Evolutionary conservation across 208 protist genomes (phyloP), one percentile per base, ranked within the genome.

Genomic region (Trypanosoma melophagium): DNA sequence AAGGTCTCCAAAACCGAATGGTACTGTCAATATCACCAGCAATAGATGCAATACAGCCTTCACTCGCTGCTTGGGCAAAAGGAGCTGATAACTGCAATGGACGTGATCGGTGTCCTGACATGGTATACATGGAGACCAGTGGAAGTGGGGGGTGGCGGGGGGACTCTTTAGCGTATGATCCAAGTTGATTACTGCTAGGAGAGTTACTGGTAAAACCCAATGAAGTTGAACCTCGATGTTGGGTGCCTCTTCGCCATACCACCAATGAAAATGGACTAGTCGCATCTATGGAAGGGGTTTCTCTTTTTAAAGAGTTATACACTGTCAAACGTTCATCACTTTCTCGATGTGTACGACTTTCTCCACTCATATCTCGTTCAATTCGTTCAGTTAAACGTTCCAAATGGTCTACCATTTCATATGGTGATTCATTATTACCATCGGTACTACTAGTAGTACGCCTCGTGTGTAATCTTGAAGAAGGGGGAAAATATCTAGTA

Each of bases 1-100:
- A 94, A 47, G 86, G 76, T 16, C 74, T 74, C 89, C 89, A 94
- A 66, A 94, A 90, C 9, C 89, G 78, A 49, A 94, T 82, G 17
- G 84, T 91, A 71, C 74, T 74, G 64, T 92, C 89, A 7, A 73
- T 79, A 14, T 83, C 89, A 19, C 81, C 84, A 0, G 88, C 82
- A 28, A 82, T 60, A 25, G 88, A 94, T 28, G 85, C 85, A 59
- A 87, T 75, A 53, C 71, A 87, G 38, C 88, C 81, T 21, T 55
- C 54, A 56, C 81, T 66, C 13, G 69, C 57, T 13, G 78, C 79
- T 49, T 77, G 71, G 35, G 59, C 28, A 56, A 89, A 92, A 17
- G 89, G 89, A 8, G 80, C 64, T 17, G 77, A 71, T 24, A 89
- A 53, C 31, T 88, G 76, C 25, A 94, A 67, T 22, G 89, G 89